Percentiles rank a stretch among this genome's conserved stretches.
Conservation (phyloP, 1,284 basidiomycete genomes). For the Bjerkandera adusta region DNA sequence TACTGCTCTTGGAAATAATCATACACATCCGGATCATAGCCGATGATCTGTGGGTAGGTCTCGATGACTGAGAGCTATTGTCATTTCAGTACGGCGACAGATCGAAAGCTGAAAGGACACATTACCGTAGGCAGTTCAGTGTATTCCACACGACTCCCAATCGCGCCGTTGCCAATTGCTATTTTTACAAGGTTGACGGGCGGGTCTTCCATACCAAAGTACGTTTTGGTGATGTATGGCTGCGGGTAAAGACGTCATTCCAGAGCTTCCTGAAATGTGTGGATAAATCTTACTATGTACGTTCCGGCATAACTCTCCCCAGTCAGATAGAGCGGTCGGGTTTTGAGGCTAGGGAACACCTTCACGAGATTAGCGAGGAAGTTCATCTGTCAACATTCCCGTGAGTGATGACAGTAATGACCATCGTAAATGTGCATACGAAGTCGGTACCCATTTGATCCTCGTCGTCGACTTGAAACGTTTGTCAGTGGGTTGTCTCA, state of each 20-base stretch:
- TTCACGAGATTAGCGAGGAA: constrained; percentile 30
- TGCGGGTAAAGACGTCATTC: constrained; percentile 23
- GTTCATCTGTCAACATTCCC: constrained; percentile 17
- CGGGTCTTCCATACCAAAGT: constrained; percentile 59
- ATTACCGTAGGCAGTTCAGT: constrained; percentile 53
- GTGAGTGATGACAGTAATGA: background rate
- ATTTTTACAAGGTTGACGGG: constrained; percentile 68
- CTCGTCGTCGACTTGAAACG: constrained; percentile 51
- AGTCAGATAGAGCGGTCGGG: constrained; percentile 29
- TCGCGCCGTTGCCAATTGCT: constrained; percentile 66
- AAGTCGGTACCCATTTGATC: constrained; percentile 71
- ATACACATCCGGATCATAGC: constrained; percentile 62
- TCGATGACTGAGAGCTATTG: constrained; percentile 52
- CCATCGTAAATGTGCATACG: constrained; percentile 37
- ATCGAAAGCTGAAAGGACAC: constrained; percentile 1
- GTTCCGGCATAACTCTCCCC: constrained; percentile 34
- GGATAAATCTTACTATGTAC: constrained; percentile 37
- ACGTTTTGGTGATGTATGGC: constrained; percentile 72
- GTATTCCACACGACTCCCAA: constrained; percentile 47
- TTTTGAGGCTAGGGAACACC: constrained; percentile 31
- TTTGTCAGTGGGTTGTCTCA: background rate
- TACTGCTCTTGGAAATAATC: constrained; percentile 69
- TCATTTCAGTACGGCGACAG: background rate
- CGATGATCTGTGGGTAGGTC: constrained; percentile 73
- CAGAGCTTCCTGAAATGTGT: background rate